Base-by-base conservation (phyloP, 805 yeast species). In the Candida ipomoeae region DNA sequence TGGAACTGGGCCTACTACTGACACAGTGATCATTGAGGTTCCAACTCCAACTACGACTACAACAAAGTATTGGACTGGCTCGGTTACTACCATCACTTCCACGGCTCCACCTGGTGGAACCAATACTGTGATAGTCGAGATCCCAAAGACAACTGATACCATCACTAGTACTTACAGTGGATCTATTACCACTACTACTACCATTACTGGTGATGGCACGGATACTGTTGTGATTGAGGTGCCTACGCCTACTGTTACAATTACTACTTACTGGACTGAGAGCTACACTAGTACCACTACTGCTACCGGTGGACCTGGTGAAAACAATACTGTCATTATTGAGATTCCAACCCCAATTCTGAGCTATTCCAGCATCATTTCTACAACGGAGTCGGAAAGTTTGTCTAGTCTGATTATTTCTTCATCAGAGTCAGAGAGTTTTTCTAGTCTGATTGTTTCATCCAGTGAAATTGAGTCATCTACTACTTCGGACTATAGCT, bases 151-250 rank as follows among this genome's bases (percentile, higher is more conserved):
- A 2, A 58, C 62, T 2, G 43, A 29, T 13, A 57, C 62, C 6
- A 34, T 48, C 20, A 52, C 62, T n/a, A 54, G 52, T 44, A 50
- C 52, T 6, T 46, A 50, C 33, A 13, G 35, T 5, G 34, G 35
- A 20, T 23, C 45, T 6, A 23, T 55, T 6, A 51, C 57, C 14
- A 48, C 52, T 13, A 61, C 65, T 5, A 31, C 36, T 15, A 51
- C 62, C 6, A 55, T 57, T n/a, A 21, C 57, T 8, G 53, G 56
- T 3, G 66, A 62, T 38, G 56, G 50, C 17, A 62, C 64, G n/a
- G 63, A 49, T 1, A 57, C 62, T 3, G 62, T 59, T 5, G 50
- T 48, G 11, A 55, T 59, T 15, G 47, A 46, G 7, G 46, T 49
- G 3, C 52, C 52, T 5, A 26, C 33, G 5, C 36, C 48, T 2